Evolutionary conservation across 1,284 basidiomycete species (phyloP), one percentile per base, ranked within the genome.

Genomic region (Porodaedalea pini): DNA sequence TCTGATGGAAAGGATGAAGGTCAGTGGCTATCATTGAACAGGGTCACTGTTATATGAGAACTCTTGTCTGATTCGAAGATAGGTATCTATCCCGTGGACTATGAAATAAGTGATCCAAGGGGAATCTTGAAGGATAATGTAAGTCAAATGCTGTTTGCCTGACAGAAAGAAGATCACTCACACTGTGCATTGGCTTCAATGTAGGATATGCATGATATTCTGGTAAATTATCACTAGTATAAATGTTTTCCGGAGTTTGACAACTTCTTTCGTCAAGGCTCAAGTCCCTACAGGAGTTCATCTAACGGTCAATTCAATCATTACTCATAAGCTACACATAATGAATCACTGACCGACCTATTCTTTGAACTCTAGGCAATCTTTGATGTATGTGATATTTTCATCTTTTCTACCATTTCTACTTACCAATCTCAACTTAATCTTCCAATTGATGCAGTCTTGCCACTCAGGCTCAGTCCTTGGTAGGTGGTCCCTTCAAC

Each of bases 1-100:
- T 64, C 62, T 4, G 68, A 65, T 44, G 68, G 71, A 21, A 66
- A 60, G 32, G 69, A 77, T 51, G 75, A 76, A 66, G 73, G 70
- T 66, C 54, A 39, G 62, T 59, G 11, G n/a, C 34, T 13, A 31
- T 57, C 19, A 62, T 37, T 45, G 55, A 50, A 47, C 29, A 50
- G 29, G 15, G 4, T 23, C 41, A 43, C n/a, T 13, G 15, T 19
- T 31, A 3, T 17, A 43, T 8, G 32, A 13, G 21, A 23, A 56
- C 7, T 21, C 13, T 13, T 6, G 13, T 34, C 32, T 13, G n/a
- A n/a, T n/a, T 34, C 3, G 6, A n/a, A 62, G 2, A 17, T 43
- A 87, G 90, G 90, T 25, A 91, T 94, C 62, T 94, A 92, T 67
- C 93, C 92, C 56, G 71, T 90, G 51, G 92, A 96, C 70, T 88